phyloP scores from a whole-genome alignment of 495 filamentous ascomycete species.

The Hyaloscypha variabilis region DNA sequence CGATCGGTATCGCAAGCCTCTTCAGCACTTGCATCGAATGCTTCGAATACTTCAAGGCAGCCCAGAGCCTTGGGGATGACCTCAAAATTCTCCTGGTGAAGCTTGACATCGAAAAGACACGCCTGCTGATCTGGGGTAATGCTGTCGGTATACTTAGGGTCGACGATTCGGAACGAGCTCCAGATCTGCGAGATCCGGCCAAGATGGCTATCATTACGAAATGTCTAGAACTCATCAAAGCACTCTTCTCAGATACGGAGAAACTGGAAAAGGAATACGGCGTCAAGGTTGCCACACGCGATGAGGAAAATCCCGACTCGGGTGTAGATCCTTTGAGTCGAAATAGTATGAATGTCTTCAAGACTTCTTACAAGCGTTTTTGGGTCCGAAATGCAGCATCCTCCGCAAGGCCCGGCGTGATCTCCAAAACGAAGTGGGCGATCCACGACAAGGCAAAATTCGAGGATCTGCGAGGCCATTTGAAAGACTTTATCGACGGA shows the following conservation, averaged over 20 bases:
- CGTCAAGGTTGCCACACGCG: neutral
- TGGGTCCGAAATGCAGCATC: neutral
- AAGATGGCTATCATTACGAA: neutral
- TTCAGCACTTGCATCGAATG: slow-evolving; percentile 19
- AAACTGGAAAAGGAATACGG: neutral
- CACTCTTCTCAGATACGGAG: neutral
- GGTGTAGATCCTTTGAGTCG: neutral
- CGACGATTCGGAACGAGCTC: neutral
- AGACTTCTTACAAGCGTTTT: neutral
- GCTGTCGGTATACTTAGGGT: slow-evolving; percentile 1
- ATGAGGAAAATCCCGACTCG: neutral
- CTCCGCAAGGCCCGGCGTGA: neutral
- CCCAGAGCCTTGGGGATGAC: neutral
- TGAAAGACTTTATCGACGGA: neutral
- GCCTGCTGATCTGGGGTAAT: slow-evolving; percentile 16
- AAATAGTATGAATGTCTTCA: neutral
- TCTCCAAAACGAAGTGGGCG: neutral
- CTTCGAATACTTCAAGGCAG: slow-evolving; percentile 10
- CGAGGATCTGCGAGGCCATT: neutral
- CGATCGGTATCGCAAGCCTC: slow-evolving; percentile 8
- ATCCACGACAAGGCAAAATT: neutral
- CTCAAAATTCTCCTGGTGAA: slow-evolving; percentile 12
- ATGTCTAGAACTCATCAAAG: neutral
- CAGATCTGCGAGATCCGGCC: neutral
- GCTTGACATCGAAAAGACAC: slow-evolving; percentile 21